Base-by-base conservation (phyloP, 2,329 filamentous ascomycete genomes). In the Xylariaceae sp. region DNA sequence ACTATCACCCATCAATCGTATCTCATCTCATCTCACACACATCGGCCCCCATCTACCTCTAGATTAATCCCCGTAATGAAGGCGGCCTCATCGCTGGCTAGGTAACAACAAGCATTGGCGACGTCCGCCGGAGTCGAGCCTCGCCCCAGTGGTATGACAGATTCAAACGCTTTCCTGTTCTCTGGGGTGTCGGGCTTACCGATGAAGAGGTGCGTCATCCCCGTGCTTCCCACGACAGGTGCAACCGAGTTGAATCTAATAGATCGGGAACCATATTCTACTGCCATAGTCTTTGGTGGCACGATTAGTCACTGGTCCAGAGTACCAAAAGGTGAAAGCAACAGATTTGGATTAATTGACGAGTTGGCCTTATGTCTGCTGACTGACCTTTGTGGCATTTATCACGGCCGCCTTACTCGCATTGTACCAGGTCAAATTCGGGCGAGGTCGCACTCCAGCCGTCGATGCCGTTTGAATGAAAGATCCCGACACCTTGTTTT, bases 221-320 rank as follows among this genome's bases (percentile, higher is more conserved):
- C 79, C 0, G 84, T 87, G 9, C 71, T 76, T 1, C 77, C 80
- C 1, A 87, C 68, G 0, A 86, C 71, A 0, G 83, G 84, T 37
- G 79, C 83, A 13, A 88, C 76, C 1, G 76, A 74, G 47, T 87
- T 87, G 54, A 89, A 81, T 0, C 84, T 74, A 48, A 89, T 86
- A 49, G 85, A 74, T 43, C 85, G 74, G 0, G 77, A 72, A 1
- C 81, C 85, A 52, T 83, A 88, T 60, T 89, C 85, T 2, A 83
- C 79, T 1, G 84, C 85, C 45, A 89, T 56, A 2, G 61, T 57
- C 55, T 34, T 9, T 34, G n/a, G n/a, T n/a, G n/a, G n/a, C n/a
- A n/a, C n/a, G n/a, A n/a, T n/a, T n/a, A n/a, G n/a, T n/a, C n/a
- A n/a, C n/a, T n/a, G n/a, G n/a, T n/a, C n/a, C n/a, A n/a, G n/a